Conservation (phyloP, 176 grass and related monocot genomes). For the Musa beccarii region DNA sequence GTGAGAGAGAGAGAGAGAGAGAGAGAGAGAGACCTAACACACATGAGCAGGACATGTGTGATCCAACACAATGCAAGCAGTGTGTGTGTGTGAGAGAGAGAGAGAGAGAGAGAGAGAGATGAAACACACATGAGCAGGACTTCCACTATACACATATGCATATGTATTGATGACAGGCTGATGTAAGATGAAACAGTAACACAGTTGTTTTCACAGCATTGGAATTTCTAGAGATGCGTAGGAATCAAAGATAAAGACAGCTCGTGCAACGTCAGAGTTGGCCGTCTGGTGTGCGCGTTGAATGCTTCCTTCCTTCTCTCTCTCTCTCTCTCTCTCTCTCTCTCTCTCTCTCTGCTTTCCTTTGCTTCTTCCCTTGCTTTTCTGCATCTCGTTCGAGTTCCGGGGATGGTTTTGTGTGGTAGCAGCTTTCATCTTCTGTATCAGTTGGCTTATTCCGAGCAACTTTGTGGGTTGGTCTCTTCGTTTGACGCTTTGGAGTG, state of each 20-base stretch:
- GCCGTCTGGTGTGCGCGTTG: conserved; percentile 15
- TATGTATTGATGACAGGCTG: too few relatives aligned
- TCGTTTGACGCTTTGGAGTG: neutral
- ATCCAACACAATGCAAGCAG: too few relatives aligned
- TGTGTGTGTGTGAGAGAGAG: too few relatives aligned
- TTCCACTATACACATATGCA: too few relatives aligned
- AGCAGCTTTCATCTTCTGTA: neutral
- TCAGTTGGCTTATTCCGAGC: neutral
- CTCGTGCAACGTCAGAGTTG: conserved; percentile 44
- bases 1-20: too few relatives aligned
- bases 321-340: conserved; percentile 26
- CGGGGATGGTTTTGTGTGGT: too few relatives aligned
- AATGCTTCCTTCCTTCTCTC: conserved; percentile 24
- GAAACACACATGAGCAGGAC: too few relatives aligned
- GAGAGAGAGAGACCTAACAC: too few relatives aligned
- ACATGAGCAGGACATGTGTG: too few relatives aligned
- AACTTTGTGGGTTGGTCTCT: neutral
- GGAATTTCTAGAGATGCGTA: conserved; percentile 63
- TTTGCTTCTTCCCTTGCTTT: conserved; percentile 29
- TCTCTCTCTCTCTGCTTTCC: conserved; percentile 22
- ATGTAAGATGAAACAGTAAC: too few relatives aligned
- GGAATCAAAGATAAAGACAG: conserved; percentile 49
- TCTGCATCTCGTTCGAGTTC: too few relatives aligned
- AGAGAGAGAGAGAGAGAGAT: too few relatives aligned
- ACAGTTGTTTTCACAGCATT: neutral